Conservation (phyloP, 345 rosid species). For the Ceriops tagal region DNA sequence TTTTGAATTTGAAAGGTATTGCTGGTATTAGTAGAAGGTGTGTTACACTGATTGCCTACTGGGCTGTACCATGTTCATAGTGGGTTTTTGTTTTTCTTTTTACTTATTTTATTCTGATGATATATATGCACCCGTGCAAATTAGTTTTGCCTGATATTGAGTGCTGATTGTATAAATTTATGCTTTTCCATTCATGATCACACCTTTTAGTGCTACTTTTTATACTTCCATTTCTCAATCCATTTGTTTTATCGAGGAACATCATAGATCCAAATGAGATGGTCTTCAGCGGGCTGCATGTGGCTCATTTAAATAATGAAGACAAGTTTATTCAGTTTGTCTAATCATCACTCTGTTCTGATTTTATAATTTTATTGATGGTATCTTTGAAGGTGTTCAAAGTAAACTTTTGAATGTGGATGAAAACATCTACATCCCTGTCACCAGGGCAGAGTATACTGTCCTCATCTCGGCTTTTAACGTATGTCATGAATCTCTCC, state of each 20-base stretch:
- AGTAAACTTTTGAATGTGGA: constrained; percentile 73
- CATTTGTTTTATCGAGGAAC: neutral
- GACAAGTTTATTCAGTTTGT: neutral
- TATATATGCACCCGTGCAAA: too few relatives aligned
- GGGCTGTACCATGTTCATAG: too few relatives aligned
- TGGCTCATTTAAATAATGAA: neutral
- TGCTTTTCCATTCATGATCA: too few relatives aligned
- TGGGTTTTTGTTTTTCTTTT: too few relatives aligned
- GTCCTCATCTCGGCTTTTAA: constrained; percentile 71
- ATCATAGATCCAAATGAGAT: neutral
- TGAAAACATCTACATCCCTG: constrained; percentile 75
- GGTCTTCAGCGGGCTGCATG: neutral
- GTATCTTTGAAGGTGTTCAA: constrained; percentile 61
- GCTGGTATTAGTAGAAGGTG: too few relatives aligned
- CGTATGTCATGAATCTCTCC: constrained; percentile 34
- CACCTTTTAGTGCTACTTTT: too few relatives aligned
- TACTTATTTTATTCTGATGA: too few relatives aligned
- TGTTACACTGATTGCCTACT: too few relatives aligned
- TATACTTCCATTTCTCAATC: too few relatives aligned
- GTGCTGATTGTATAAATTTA: too few relatives aligned
- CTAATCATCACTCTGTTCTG: constrained; percentile 12
- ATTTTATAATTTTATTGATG: constrained; percentile 7
- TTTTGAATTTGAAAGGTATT: too few relatives aligned
- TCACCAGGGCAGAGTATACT: constrained; percentile 74
- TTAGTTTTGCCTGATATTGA: too few relatives aligned